Evolutionary conservation across 2,329 filamentous ascomycete genomes (phyloP).

Genomic region (Verticillium nonalfalfae): DNA sequence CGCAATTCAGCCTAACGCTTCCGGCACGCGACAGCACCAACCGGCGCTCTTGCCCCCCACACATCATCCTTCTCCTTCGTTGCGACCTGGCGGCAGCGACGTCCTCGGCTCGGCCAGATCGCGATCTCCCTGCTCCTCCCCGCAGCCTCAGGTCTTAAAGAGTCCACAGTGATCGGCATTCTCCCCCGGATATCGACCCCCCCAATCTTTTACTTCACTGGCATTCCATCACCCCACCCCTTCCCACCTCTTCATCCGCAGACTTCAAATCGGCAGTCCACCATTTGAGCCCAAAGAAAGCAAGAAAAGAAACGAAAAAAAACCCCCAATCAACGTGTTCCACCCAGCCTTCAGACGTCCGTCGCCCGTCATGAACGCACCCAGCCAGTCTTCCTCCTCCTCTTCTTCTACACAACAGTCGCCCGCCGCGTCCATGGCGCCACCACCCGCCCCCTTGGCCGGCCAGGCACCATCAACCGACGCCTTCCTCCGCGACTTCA

Average conservation of each 20-base stretch:
- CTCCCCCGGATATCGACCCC: not conserved
- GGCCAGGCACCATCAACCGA: slow-evolving; percentile 37
- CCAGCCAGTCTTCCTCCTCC: slow-evolving; percentile 10
- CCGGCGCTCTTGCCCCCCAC: not conserved
- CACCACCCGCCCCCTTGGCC: slow-evolving; percentile 18
- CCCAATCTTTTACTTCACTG: not conserved
- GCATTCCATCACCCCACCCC: not conserved
- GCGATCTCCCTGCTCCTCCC: not conserved
- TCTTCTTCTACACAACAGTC: slow-evolving; percentile 22
- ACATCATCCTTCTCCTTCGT: not conserved
- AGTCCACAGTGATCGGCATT: not conserved
- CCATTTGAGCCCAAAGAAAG: no score
- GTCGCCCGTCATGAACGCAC: slow-evolving; percentile 10
- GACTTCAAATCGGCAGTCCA: no score
- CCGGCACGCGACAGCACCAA: not conserved
- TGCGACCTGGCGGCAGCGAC: not conserved
- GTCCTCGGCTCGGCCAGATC: not conserved
- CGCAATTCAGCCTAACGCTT: not conserved
- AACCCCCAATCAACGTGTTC: no score
- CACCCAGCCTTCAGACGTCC: not conserved
- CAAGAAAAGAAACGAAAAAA: no score
- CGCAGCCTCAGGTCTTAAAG: not conserved
- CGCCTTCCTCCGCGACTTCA: slow-evolving; percentile 71
- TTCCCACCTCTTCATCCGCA: not conserved
- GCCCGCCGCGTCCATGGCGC: slow-evolving; percentile 14